Conservation (phyloP, 2,329 filamentous ascomycete genomes). For the Sporothrix protearum region DNA sequence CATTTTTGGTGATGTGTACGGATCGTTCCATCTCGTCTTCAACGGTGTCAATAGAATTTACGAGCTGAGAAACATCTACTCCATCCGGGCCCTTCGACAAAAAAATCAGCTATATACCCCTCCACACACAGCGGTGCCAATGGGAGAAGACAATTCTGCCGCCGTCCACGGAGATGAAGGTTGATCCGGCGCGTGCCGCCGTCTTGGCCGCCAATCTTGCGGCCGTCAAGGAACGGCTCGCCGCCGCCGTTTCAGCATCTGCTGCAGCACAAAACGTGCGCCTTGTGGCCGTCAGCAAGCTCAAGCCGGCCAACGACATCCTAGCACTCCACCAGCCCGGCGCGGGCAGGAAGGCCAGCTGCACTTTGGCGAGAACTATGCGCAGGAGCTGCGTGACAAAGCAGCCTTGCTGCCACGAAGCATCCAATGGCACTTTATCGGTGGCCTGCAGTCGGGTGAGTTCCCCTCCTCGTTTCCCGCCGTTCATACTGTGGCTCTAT, state of each 20-base stretch:
- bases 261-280: constrained; percentile 52
- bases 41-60: background rate
- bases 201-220: constrained; percentile 61
- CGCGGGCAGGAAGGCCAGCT: constrained; percentile 49
- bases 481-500: background rate
- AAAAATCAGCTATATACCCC: background rate
- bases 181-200: constrained; percentile 59
- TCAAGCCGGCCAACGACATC: constrained; percentile 91
- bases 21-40: background rate
- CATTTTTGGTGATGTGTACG: background rate
- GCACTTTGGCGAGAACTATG: constrained; percentile 97
- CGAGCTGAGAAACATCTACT: background rate
- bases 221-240: constrained; percentile 56
- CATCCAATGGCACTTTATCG: constrained; percentile 96
- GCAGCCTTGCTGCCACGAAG: constrained; percentile 69
- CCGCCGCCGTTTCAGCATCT: constrained; percentile 42
- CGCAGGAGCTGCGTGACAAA: constrained; percentile 85
- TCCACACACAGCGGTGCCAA: background rate
- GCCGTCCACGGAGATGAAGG: constrained; percentile 47
- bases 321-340: constrained; percentile 67
- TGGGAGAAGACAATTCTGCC: constrained; percentile 11
- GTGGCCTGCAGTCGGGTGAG: constrained; percentile 74
- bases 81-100: background rate
- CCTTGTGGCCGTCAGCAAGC: constrained; percentile 91
- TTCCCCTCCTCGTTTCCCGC: constrained; percentile 11